Base-by-base conservation (phyloP, 805 yeast species). In the Cyberlindnera japonica region DNA sequence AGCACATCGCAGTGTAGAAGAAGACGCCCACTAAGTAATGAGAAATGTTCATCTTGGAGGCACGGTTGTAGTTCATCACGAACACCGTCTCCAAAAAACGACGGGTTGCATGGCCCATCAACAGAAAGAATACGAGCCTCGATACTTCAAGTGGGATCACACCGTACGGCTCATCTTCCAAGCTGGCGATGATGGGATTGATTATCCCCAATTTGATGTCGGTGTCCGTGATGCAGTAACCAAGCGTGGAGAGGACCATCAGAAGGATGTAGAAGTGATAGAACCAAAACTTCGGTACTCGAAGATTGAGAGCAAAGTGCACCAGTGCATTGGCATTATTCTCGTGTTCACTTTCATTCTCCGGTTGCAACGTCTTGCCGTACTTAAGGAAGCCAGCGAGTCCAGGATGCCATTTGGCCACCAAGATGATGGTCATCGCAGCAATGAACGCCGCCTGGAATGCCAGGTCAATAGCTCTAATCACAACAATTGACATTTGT, bases 1-100 rank as follows among this genome's bases (percentile, higher is more conserved):
- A 20, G 39, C 76, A 69, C 9, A 80, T 62, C 1, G 72, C 57
- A 0, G 74, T 40, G 48, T 84, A 84, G 52, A 77, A 83, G 50
- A 69, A 65, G 4, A 81, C 24, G 0, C 93, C 95, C 4, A 74
- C 81, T 1, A 78, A 36, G 51, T 83, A 84, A 59, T 84, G 93
- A 1, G 77, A 65, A 26, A 82, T 51, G 53, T 83, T 81, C 67
- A 84, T 83, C 43, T 69, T 69, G 3, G 88, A 69, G 1, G 53
- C 52, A 2, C 57, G 32, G 4, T 72, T 65, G 55, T 72, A 78
- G 26, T 67, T 73, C 27, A 74, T 66, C 16, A 83, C 66, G 37
- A 50, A 64, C 3, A 64, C 42, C 31, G 83, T 75, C 55, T 84
- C 93, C 34, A 65, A 63, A 3, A 68, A 44, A 44, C 93, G 63